phyloP scores from a whole-genome alignment of 495 filamentous ascomycete genomes.

The Neurospora intermedia region DNA sequence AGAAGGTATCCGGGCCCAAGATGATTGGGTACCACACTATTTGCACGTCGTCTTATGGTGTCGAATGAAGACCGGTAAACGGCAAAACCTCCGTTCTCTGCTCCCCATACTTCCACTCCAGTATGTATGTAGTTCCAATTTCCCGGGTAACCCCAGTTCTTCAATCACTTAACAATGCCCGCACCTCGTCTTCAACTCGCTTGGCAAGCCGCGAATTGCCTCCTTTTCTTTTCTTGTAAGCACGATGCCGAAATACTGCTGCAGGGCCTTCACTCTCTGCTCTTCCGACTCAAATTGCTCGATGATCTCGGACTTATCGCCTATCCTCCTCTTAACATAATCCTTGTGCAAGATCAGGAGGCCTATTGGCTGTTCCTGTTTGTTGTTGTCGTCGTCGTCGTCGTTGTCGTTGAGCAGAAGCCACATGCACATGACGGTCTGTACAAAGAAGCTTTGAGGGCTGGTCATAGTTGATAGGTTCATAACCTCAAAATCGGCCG shows the following conservation, averaged over 20 bases:
- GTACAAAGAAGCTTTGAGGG: slow-evolving; percentile 31
- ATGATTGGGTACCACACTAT: neutral
- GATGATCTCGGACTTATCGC: slow-evolving; percentile 37
- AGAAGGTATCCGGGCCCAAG: neutral
- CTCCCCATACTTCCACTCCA: neutral
- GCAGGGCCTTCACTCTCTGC: slow-evolving; percentile 41
- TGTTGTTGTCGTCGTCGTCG: neutral
- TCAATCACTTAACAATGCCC: slow-evolving; percentile 1
- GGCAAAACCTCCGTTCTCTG: neutral
- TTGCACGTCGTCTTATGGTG: neutral
- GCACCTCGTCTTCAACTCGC: slow-evolving; percentile 27
- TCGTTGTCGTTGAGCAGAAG: slow-evolving; percentile 28
- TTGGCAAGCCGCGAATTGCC: slow-evolving; percentile 43
- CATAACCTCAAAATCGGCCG: slow-evolving; percentile 45
- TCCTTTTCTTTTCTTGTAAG: slow-evolving; percentile 38
- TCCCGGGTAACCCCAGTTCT: neutral
- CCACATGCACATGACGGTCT: slow-evolving; percentile 26
- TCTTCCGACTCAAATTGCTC: slow-evolving; percentile 37
- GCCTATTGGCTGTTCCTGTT: neutral
- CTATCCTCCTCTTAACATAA: slow-evolving; percentile 46
- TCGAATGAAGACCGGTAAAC: neutral
- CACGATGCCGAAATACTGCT: slow-evolving; percentile 44
- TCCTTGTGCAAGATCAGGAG: slow-evolving; percentile 45
- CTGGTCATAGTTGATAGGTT: slow-evolving; percentile 39
- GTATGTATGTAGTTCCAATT: neutral